Conservation (phyloP, 169 alveolate species). For the Plasmodium gonderi region DNA sequence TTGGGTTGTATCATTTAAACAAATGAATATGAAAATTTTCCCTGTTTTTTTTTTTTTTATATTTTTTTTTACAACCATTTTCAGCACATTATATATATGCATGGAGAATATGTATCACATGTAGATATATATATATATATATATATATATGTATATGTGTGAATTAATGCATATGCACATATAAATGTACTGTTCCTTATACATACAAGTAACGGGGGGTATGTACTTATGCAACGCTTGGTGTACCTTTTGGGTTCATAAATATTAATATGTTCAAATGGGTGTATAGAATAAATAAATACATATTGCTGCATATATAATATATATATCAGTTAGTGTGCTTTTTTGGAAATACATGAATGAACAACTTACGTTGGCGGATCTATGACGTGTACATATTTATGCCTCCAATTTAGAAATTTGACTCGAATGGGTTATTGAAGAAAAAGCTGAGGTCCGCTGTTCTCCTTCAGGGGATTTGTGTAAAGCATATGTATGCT, state of each 20-base stretch:
- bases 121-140: background rate
- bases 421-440: too few relatives aligned
- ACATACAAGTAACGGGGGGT: background rate
- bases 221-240: background rate
- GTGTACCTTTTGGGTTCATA: background rate
- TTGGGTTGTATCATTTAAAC: background rate
- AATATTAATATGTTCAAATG: background rate
- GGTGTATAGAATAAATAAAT: background rate
- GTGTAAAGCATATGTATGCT: background rate
- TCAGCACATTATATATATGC: background rate
- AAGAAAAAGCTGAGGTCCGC: background rate
- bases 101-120: background rate
- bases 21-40: background rate
- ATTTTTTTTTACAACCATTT: background rate
- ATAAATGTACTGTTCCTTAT: background rate
- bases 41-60: background rate
- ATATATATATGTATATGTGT: background rate
- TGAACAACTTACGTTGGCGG: background rate
- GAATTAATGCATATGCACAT: background rate
- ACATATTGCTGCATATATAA: background rate
- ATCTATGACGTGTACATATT: background rate
- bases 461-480: background rate
- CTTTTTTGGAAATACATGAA: background rate
- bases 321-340: background rate
- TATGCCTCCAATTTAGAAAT: too few relatives aligned